Conservation (phyloP, 1,284 basidiomycete species). For the Malassezia globosa region DNA sequence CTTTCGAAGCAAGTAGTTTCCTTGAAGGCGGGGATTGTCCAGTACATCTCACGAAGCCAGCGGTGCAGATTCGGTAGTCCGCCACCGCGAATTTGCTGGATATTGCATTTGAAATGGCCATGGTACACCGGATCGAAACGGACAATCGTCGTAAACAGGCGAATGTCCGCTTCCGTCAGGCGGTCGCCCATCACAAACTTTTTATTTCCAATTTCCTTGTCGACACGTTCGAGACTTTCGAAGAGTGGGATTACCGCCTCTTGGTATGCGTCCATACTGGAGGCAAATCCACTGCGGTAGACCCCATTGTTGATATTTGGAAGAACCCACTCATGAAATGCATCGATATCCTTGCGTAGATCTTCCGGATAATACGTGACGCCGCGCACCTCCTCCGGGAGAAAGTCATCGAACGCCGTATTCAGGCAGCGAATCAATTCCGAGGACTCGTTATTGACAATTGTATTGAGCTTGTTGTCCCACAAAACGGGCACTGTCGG, state of each 20-base stretch:
- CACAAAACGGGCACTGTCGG: slow-evolving; percentile 64
- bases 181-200: slow-evolving; percentile 68
- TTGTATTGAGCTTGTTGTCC: slow-evolving; percentile 78
- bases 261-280: slow-evolving; percentile 69
- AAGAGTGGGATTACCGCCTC: slow-evolving; percentile 59
- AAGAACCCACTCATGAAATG: slow-evolving; percentile 68
- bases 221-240: slow-evolving; percentile 65
- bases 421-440: slow-evolving; percentile 78
- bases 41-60: slow-evolving; percentile 78
- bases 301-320: slow-evolving; percentile 51
- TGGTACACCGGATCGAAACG: slow-evolving; percentile 67
- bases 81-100: slow-evolving; percentile 31
- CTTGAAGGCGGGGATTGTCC: slow-evolving; percentile 78
- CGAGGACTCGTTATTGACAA: slow-evolving; percentile 64
- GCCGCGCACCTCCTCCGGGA: slow-evolving; percentile 25
- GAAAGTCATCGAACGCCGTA: slow-evolving; percentile 46
- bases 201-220: slow-evolving; percentile 65
- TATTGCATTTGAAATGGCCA: slow-evolving; percentile 84
- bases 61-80: slow-evolving; percentile 31
- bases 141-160: slow-evolving; percentile 81
- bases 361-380: slow-evolving; percentile 58
- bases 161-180: slow-evolving; percentile 76
- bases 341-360: slow-evolving; percentile 64
- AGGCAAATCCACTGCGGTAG: slow-evolving; percentile 83
- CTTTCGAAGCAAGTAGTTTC: slow-evolving; percentile 68